Base-by-base conservation (phyloP, 2,329 filamentous ascomycete genomes). In the Microsporum audouinii region DNA sequence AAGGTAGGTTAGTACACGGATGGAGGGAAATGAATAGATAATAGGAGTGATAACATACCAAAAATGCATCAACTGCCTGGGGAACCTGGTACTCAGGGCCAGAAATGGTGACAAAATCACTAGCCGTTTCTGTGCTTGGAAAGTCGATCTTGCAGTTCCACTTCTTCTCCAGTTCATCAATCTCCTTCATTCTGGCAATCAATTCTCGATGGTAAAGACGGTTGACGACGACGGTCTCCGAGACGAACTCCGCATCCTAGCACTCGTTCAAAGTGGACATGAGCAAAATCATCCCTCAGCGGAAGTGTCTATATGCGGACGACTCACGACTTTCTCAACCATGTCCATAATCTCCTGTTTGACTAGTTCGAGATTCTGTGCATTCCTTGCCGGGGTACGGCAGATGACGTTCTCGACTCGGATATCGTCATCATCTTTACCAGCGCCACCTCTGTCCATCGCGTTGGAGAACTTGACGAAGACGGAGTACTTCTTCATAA, bases 401-500 rank as follows among this genome's bases (percentile, higher is more conserved):
- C 94, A 99, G 69, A 99, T 96, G 68, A 99, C 94, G 72, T 99
- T 97, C 78, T 99, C 94, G 53, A 97, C 91, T 75, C 96, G 96
- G 76, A 96, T 89, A 71, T 99, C 94, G 71, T 99, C 94, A 70
- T 99, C 94, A 71, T 97, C 91, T 67, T 95, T 91, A 66, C 91
- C 89, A 74, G 95, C 88, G 39, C 91, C 88, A 65, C 90, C 94
- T 71, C 94, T 87, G 72, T 99, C 94, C 91, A 97, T 97, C 14
- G 94, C 94, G 69, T 99, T 99, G 66, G 91, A 96, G 71, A 99
- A 99, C 73, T 99, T 99, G 78, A 99, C 94, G 69, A 99, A 99
- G 67, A 99, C 94, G 0, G 94, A 97, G 76, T 99, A 95, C 77
- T 97, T 97, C 80, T 99, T 97, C 94, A 99, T 99, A 78, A 99